Base-by-base conservation (phyloP, 2,329 filamentous ascomycete species). In the Trichoderma sp. region DNA sequence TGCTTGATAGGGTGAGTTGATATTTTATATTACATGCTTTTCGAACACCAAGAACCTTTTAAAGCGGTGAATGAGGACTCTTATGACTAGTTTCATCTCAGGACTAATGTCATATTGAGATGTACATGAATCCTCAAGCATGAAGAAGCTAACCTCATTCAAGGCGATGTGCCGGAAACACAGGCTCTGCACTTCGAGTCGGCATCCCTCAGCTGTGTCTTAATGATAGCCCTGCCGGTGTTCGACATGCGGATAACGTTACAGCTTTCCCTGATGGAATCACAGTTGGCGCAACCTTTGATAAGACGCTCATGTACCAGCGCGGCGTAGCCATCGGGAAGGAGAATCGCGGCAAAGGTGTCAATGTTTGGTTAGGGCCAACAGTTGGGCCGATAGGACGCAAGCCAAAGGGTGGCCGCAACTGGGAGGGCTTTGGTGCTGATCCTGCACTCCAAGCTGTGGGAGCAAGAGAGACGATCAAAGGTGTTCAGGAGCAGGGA, bases 211-310 rank as follows among this genome's bases (percentile, higher is more conserved):
- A 90, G 74, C 84, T 94, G 6, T 93, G 91, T 76, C 83, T 93
- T 3, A 90, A 93, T 74, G 92, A 95, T 78, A 89, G 89, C 0
- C 91, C 92, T 1, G 83, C 92, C 39, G 93, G 93, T 2, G 84
- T 96, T 15, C 88, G 92, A 32, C 88, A 88, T n/a, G 89, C 91
- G 1, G 92, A 94, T 74, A 89, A 93, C 73, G 89, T 91, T 67
- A 94, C 92, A 0, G 92, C 89, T 0, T 96, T 95, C 76, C 93
- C 93, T 0, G 87, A 92, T 9, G 93, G 92, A n/a, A 92, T 95
- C 75, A 94, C 91, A 0, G 88, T 87, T 1, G 92, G 91, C 21
- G 91, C 92, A 2, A 94, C 92, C 0, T 94, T 90, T 78, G 91
- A 92, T 81, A 94, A 93, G 82, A 83, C 87, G 18, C 82, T 94